These are phyloP conservation scores for Camellia granthamiana DNA, from an alignment of 148 eudicot genomes.

Conservation along the genomic window DNA sequence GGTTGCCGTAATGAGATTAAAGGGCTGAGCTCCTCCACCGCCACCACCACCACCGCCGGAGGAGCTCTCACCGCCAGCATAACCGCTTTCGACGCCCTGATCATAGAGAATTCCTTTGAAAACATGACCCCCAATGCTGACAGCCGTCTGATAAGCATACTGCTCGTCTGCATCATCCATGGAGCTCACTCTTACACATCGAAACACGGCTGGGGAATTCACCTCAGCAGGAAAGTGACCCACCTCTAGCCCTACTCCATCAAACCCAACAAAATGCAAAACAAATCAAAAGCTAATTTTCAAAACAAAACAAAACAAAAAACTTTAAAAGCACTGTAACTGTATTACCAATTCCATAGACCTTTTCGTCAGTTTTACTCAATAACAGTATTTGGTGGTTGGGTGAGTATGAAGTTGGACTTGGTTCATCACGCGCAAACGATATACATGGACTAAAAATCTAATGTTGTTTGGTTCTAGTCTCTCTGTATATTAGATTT, in stretches of 20 bases:
- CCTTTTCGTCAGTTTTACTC: conserved; percentile 37
- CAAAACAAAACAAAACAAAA: background rate
- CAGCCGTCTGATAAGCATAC: conserved; percentile 83
- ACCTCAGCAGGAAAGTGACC: conserved; percentile 74
- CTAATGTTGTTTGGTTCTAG: no score
- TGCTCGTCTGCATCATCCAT: conserved; percentile 74
- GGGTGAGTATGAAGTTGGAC: conserved; percentile 9
- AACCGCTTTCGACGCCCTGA: conserved; percentile 61
- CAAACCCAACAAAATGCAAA: background rate
- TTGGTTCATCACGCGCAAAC: conserved; percentile 8
- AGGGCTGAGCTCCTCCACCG: conserved; percentile 14
- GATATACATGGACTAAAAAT: background rate
- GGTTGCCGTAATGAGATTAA: conserved; percentile 29
- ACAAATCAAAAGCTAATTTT: background rate
- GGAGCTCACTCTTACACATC: conserved; percentile 75
- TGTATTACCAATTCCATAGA: background rate
- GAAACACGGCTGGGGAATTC: conserved; percentile 67
- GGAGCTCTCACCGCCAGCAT: conserved; percentile 43
- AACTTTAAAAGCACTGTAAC: background rate
- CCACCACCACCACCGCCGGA: conserved; percentile 27
- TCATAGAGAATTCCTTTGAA: conserved; percentile 95
- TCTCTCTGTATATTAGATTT: no score
- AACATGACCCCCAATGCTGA: conserved; percentile 80
- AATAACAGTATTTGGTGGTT: conserved; percentile 31
- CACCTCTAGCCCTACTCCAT: conserved; percentile 56